Conservation (phyloP, 2,329 filamentous ascomycete genomes). For the Arachnomyces sp. region DNA sequence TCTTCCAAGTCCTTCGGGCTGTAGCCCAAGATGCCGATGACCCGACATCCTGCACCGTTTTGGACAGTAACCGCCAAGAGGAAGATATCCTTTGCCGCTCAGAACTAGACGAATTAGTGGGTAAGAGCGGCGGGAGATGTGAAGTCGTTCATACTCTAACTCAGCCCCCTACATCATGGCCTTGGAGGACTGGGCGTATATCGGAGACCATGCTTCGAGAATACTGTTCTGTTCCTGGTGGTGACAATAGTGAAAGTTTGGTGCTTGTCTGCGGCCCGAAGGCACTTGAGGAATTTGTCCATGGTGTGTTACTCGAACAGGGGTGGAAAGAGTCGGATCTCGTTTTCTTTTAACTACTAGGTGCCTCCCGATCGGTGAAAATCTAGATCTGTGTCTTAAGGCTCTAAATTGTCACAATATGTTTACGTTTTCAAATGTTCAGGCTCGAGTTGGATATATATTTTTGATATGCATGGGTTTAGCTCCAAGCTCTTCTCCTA, state of each 20-base stretch:
- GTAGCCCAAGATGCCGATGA: slow-evolving; percentile 59
- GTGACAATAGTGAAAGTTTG: slow-evolving; percentile 47
- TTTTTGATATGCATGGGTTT: too few relatives aligned
- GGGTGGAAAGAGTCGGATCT: slow-evolving; percentile 68
- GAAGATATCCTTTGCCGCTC: slow-evolving; percentile 74
- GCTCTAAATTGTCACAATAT: too few relatives aligned
- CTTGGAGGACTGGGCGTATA: slow-evolving; percentile 60
- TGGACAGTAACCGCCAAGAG: slow-evolving; percentile 68
- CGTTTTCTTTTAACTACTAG: slow-evolving; percentile 57
- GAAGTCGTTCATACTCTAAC: slow-evolving; percentile 63
- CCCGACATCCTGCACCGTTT: slow-evolving; percentile 58
- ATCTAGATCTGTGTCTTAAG: slow-evolving; percentile 1
- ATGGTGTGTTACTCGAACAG: slow-evolving; percentile 47
- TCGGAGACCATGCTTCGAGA: slow-evolving; percentile 53
- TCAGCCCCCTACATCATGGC: slow-evolving; percentile 56
- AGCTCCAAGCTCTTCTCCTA: too few relatives aligned
- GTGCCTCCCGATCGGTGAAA: too few relatives aligned
- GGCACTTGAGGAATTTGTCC: slow-evolving; percentile 61
- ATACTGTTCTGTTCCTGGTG: slow-evolving; percentile 35
- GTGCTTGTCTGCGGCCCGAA: slow-evolving; percentile 73
- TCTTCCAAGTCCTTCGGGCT: slow-evolving; percentile 72
- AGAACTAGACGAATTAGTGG: slow-evolving; percentile 60
- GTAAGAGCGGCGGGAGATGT: slow-evolving; percentile 45
- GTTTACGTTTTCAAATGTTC: too few relatives aligned
- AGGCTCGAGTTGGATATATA: too few relatives aligned